These are phyloP conservation scores for Trametes maxima DNA, from an alignment of 768 basidiomycete species.

Conservation along the genomic window DNA sequence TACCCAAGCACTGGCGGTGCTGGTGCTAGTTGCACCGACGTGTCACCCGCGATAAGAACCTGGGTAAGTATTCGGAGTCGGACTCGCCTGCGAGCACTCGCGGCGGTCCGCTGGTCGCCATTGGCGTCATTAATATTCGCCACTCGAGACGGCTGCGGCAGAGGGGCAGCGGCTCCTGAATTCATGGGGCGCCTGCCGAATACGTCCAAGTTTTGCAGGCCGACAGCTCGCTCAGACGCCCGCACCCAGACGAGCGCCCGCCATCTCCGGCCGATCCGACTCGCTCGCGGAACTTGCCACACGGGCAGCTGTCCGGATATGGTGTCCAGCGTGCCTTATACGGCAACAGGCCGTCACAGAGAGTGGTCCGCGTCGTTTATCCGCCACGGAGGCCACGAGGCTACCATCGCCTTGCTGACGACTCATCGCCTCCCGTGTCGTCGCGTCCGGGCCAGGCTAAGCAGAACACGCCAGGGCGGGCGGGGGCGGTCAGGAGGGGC, in stretches of 20 bases:
- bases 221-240: too few species aligned
- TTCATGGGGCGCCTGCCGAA: too few species aligned
- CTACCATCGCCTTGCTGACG: slow-evolving; percentile 9
- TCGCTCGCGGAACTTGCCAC: slow-evolving; percentile 9
- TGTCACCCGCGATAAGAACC: too few species aligned
- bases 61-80: too few species aligned
- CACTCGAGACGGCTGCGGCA: too few species aligned
- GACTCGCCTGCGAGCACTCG: too few species aligned
- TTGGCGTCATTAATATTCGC: too few species aligned
- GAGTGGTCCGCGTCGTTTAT: slow-evolving; percentile 11
- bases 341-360: not conserved
- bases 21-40: too few species aligned
- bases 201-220: too few species aligned
- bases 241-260: not conserved
- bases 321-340: slow-evolving; percentile 2
- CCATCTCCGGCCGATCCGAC: not conserved
- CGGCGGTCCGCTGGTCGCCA: too few species aligned
- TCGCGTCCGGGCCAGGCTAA: slow-evolving; percentile 8
- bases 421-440: not conserved
- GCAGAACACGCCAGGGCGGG: slow-evolving; percentile 8
- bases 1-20: not conserved
- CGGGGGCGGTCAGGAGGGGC: slow-evolving; percentile 1
- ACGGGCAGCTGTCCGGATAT: not conserved
- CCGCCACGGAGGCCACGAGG: slow-evolving; percentile 16
- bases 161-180: too few species aligned